A percentile compares a stretch with the other conserved stretches of the same genome.
These are phyloP conservation scores for Metarhizium sp. DNA, from an alignment of 2,329 filamentous ascomycete genomes.

Conservation along the genomic window DNA sequence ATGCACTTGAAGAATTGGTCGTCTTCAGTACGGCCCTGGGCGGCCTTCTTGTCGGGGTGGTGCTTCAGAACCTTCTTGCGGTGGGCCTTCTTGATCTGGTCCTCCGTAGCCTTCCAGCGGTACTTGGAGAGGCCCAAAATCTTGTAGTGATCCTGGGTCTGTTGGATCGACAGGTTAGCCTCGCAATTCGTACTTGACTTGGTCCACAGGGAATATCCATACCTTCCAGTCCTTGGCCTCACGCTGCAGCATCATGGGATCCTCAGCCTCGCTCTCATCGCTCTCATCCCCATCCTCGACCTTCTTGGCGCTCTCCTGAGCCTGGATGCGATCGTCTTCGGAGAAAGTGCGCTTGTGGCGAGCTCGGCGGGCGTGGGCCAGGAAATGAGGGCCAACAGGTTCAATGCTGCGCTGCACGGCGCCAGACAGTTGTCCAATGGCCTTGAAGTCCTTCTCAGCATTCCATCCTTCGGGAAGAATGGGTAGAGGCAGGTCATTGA, in stretches of 20 bases:
- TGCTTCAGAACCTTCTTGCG: constrained; percentile 99
- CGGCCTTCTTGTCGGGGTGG: constrained; percentile 98
- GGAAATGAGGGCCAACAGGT: constrained; percentile 93
- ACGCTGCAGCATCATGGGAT: constrained; percentile 80
- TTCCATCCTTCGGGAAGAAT: constrained; percentile 72
- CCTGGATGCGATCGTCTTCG: constrained; percentile 96
- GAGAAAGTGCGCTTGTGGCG: constrained; percentile 97
- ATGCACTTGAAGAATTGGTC: constrained; percentile 99
- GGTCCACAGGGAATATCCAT: constrained; percentile 15
- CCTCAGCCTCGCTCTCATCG: constrained; percentile 89
- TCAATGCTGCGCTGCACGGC: constrained; percentile 83
- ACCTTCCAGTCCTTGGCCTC: constrained; percentile 99
- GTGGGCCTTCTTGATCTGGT: constrained; percentile 98
- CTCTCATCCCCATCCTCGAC: constrained; percentile 83
- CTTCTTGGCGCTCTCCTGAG: constrained; percentile 90
- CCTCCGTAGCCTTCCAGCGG: constrained; percentile 85
- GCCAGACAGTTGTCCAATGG: constrained; percentile 64
- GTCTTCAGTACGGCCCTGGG: constrained; percentile 76
- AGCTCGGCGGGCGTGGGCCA: constrained; percentile 91
- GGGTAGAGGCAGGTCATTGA: constrained; percentile 56
- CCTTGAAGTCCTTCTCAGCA: constrained; percentile 86
- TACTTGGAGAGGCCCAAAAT: constrained; percentile 89
- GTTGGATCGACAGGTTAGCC: background rate
- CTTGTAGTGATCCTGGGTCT: constrained; percentile 96
- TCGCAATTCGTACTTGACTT: background rate